Evolutionary conservation across 257 asterid species (phyloP).

Genomic region (Nicotiana tabacum): DNA sequence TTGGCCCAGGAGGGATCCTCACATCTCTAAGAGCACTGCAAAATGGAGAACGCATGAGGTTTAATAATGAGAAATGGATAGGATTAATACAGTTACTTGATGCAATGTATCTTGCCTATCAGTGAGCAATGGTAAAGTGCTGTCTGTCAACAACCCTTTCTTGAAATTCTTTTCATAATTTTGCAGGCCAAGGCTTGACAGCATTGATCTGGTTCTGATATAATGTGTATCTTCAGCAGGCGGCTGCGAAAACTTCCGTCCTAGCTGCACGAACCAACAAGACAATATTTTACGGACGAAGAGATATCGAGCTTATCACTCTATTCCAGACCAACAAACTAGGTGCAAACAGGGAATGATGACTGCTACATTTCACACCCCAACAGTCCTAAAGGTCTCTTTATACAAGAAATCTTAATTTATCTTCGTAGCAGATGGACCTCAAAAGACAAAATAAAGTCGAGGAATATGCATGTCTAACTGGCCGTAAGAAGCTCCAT

Average conservation of each 20-base stretch:
- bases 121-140: constrained; percentile 67
- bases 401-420: neutral
- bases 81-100: neutral
- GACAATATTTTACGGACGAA: neutral
- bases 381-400: neutral
- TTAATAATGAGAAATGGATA: neutral
- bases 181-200: constrained; percentile 70
- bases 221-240: constrained; percentile 68
- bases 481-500: neutral
- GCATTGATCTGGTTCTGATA: constrained; percentile 50
- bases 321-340: neutral
- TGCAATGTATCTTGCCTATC: constrained; percentile 45
- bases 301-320: neutral
- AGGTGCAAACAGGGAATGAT: neutral
- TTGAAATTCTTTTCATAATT: constrained; percentile 85
- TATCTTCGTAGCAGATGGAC: neutral
- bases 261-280: constrained; percentile 48
- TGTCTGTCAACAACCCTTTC: constrained; percentile 73
- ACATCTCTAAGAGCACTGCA: constrained; percentile 89
- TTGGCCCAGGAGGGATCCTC: constrained; percentile 88
- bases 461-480: neutral
- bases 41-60: neutral
- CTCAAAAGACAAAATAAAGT: neutral
- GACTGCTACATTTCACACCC: neutral
- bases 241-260: constrained; percentile 76